phyloP scores from a whole-genome alignment of 495 filamentous ascomycete genomes.

The Xylaria flabelliformis region DNA sequence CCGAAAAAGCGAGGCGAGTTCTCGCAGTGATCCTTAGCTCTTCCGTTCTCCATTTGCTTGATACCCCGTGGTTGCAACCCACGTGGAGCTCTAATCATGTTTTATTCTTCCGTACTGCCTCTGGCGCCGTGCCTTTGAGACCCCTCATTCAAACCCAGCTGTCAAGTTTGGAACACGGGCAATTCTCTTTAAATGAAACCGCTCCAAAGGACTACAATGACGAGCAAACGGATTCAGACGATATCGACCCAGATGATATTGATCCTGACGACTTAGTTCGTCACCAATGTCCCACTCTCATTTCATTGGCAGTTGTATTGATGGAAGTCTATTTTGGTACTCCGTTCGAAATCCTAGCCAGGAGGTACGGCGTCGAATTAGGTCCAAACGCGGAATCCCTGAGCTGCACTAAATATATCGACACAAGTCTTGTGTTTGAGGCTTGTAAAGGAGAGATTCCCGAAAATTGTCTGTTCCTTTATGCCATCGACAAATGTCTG shows the following conservation, averaged over 20 bases:
- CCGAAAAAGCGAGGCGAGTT: background rate
- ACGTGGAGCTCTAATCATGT: constrained; percentile 15
- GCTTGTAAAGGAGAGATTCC: background rate
- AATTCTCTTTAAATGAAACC: background rate
- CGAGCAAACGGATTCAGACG: background rate
- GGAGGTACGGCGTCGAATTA: background rate
- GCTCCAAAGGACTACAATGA: background rate
- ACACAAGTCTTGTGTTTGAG: background rate
- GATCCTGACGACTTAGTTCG: constrained; percentile 4
- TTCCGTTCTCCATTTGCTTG: constrained; percentile 10
- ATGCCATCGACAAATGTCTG: constrained; percentile 9
- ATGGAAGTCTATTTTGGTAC: constrained; percentile 16
- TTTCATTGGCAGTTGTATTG: constrained; percentile 14
- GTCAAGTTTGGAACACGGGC: background rate
- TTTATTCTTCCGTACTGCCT: constrained; percentile 9
- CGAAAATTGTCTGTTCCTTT: background rate
- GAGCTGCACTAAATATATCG: background rate
- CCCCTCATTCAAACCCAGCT: constrained; percentile 8
- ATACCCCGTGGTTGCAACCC: constrained; percentile 16
- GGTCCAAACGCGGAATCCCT: background rate
- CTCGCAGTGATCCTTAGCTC: constrained; percentile 11
- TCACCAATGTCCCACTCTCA: constrained; percentile 16
- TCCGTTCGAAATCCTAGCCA: constrained; percentile 11
- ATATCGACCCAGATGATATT: background rate
- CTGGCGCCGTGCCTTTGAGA: background rate